Base-by-base conservation (phyloP, 352 stramenopile species). In the Pythium myriotylum region DNA sequence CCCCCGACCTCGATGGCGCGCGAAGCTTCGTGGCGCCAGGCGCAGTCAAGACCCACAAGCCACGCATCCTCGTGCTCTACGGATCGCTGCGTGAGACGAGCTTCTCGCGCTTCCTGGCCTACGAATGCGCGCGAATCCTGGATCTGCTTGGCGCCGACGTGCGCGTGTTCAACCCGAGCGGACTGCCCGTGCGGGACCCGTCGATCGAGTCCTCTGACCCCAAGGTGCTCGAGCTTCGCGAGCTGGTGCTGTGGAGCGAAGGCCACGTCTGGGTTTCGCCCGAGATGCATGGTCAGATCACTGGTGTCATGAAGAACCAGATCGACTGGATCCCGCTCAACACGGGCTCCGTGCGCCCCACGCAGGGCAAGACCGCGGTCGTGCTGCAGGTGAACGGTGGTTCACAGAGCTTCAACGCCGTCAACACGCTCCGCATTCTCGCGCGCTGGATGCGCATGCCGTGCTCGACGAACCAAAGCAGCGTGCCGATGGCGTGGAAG, bases 371-470 rank as follows among this genome's bases (percentile, higher is more conserved):
- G 55, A 84, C 76, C n/a, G 73, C 67, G 20, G 70, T 66, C 37
- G 79, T 89, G 33, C 59, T 80, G 13, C 81, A 91, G 62, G 76
- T 86, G 14, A 74, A 72, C 45, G 67, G 64, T 39, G 67, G 47
- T 27, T 79, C 67, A 40, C 81, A 91, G 68, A 81, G 63, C 37
- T 91, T 91, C 65, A 88, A 91, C 58, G 78, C 73, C 26, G 77
- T 91, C 27, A 88, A 91, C 62, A 59, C 60, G 8, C 55, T 88
- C 22, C 70, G 78, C 23, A 32, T 81, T 27, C 52, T 88, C 23
- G 76, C 74, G 16, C 67, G 81, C 35, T 91, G 81, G 81, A 88
- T 91, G 79, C 74, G 81, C 35, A 91, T 91, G 79, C 72, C 73
- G 46, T 87, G 74, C 55, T 77, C 67, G 51, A 81, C 78, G 2